Conservation (phyloP, 352 stramenopile species). For the Phytopythium helicoides region DNA sequence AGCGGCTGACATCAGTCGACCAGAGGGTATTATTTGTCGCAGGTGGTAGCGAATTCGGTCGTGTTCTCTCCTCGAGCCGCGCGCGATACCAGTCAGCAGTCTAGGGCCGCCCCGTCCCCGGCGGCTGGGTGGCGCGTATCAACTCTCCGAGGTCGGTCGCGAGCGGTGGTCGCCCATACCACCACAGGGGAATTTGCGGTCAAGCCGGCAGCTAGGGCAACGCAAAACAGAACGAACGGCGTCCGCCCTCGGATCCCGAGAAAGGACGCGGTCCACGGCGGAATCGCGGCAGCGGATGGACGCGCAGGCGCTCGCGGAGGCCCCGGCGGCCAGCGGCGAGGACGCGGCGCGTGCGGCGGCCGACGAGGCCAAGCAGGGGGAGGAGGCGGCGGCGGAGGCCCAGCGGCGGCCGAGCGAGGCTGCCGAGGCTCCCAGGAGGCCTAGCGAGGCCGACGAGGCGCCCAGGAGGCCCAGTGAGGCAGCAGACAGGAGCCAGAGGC, state of each 20-base stretch:
- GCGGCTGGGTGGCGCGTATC: conserved; percentile 3
- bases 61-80: conserved; percentile 4
- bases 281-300: conserved; percentile 30
- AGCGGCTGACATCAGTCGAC: too few relatives aligned
- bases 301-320: conserved; percentile 12
- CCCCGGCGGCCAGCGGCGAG: background rate
- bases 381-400: too few relatives aligned
- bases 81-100: background rate
- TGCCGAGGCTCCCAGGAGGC: too few relatives aligned
- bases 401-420: too few relatives aligned
- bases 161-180: conserved; percentile 1
- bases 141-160: background rate
- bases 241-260: conserved; percentile 2
- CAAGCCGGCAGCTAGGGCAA: conserved; percentile 28
- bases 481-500: too few relatives aligned
- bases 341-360: too few relatives aligned
- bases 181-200: conserved; percentile 29
- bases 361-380: too few relatives aligned
- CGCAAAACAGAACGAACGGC: conserved; percentile 12
- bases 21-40: too few relatives aligned
- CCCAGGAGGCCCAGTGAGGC: too few relatives aligned
- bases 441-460: too few relatives aligned
- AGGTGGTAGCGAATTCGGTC: conserved; percentile 8
- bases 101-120: background rate
- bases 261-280: conserved; percentile 12